These are phyloP conservation scores for maize (Zea mays) DNA, from an alignment of 176 grass and related monocot species.

Conservation along the genomic window Zm-B73-REFERENCE-NAM-5.0 NC_050099.1:41365501-41366000, in stretches of 20 bases:
- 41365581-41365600: no score
- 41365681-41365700: no score
- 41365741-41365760: neutral
- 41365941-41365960: conserved; percentile 28
- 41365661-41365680: no score
- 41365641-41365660: no score
- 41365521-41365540: no score
- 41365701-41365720: no score
- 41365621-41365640: no score
- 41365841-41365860: conserved; percentile 40
- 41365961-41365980: conserved; percentile 27
- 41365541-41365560: no score
- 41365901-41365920: neutral
- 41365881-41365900: neutral
- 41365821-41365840: conserved; percentile 39
- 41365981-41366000: no score
- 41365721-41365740: no score
- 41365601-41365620: no score
- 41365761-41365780: neutral
- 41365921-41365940: conserved; percentile 8
- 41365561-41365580: no score
- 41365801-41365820: neutral
- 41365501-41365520: conserved; percentile 28
- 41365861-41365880: neutral
- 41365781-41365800: neutral